Conservation (phyloP, 148 eudicot genomes). For the Polygonum maritimum region DNA sequence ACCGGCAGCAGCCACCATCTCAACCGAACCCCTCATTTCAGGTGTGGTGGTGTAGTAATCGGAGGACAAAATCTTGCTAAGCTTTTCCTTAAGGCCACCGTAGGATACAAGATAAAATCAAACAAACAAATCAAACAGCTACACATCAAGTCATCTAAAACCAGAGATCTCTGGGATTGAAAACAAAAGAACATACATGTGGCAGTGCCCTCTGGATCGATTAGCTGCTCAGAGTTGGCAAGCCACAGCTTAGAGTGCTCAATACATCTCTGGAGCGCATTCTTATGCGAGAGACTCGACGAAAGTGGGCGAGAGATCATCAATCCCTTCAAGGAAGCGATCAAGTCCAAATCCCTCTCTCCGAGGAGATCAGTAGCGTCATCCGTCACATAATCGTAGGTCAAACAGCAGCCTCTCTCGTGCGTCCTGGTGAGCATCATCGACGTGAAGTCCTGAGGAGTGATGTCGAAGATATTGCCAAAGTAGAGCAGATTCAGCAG, state of each 20-base stretch:
- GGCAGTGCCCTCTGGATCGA: conserved; percentile 31
- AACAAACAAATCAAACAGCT: not conserved
- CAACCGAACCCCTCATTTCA: conserved; percentile 62
- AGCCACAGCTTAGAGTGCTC: too few relatives aligned
- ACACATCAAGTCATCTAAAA: not conserved
- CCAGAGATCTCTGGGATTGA: not conserved
- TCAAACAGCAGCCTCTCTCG: conserved; percentile 77
- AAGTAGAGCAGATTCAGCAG: conserved; percentile 62
- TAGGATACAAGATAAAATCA: conserved; percentile 2
- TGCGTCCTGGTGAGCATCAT: conserved; percentile 59
- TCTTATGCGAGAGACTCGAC: conserved; percentile 60
- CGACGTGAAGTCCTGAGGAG: conserved; percentile 46
- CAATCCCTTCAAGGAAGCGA: conserved; percentile 48
- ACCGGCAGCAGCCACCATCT: conserved; percentile 65
- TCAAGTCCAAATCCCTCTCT: conserved; percentile 75
- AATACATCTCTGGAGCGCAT: conserved; percentile 51
- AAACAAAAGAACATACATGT: conserved; percentile 49
- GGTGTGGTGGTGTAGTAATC: conserved; percentile 68
- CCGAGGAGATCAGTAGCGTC: conserved; percentile 55
- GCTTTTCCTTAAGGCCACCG: too few relatives aligned
- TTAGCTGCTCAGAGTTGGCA: conserved; percentile 39
- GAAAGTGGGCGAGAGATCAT: conserved; percentile 51
- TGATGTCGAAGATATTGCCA: conserved; percentile 70
- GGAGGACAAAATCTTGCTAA: conserved; percentile 71
- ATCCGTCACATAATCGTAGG: conserved; percentile 82